A percentile compares a stretch with the other conserved stretches of the same genome.
Conservation (phyloP, 345 rosid species). For the Atalantia buxifolia region DNA sequence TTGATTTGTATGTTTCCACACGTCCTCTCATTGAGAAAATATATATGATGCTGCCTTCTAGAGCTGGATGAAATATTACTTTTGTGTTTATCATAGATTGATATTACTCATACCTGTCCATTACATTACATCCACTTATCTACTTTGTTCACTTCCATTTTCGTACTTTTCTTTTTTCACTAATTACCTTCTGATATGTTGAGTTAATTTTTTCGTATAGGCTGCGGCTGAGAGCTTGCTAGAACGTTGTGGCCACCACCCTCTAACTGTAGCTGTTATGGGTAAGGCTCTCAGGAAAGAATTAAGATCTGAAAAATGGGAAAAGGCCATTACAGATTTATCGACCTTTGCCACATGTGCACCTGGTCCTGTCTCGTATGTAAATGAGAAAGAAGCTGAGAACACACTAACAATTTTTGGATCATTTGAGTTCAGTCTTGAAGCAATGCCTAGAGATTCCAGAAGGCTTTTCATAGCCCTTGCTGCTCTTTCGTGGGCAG, state of each 20-base stretch:
- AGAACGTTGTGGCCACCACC: conserved; percentile 37
- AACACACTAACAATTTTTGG: conserved; percentile 31
- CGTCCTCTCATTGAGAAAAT: background rate
- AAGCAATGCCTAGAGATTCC: conserved; percentile 34
- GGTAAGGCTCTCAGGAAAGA: conserved; percentile 40
- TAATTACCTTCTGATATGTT: conserved; percentile 5
- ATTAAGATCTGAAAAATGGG: conserved; percentile 31
- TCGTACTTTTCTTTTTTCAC: background rate
- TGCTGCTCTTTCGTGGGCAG: conserved; percentile 30
- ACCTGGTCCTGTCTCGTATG: conserved; percentile 27
- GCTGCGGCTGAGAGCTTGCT: conserved; percentile 23
- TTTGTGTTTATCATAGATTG: background rate
- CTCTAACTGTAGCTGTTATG: conserved; percentile 35
- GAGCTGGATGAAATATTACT: background rate
- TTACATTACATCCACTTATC: background rate
- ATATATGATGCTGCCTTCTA: background rate
- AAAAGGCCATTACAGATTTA: conserved; percentile 23
- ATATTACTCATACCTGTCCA: background rate
- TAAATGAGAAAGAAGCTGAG: conserved; percentile 36
- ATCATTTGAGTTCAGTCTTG: conserved; percentile 35
- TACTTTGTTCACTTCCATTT: background rate
- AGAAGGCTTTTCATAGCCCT: conserved; percentile 25
- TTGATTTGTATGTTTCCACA: background rate
- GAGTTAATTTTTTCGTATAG: conserved; percentile 1
- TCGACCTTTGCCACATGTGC: conserved; percentile 32